These are phyloP conservation scores for Oldenlandia corymbosa DNA, from an alignment of 257 asterid species.

Conservation along the genomic window DNA sequence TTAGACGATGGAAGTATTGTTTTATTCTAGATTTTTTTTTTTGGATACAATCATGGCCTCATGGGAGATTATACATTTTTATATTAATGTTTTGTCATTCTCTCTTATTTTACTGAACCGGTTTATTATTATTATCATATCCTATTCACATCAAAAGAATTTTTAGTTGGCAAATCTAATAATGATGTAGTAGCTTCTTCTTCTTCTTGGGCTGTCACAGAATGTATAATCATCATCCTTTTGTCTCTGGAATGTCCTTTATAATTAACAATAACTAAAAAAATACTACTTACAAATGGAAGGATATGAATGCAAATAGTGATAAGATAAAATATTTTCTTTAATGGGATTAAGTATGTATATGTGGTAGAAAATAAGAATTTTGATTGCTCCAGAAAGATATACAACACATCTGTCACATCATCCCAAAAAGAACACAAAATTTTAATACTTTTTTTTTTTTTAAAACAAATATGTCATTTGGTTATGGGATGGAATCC, in stretches of 20 bases:
- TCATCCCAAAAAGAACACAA: background rate
- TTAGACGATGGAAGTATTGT: too few species aligned
- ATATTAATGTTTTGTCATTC: background rate
- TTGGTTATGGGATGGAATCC: constrained; percentile 14
- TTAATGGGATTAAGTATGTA: background rate
- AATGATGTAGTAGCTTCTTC: background rate
- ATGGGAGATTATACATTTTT: too few species aligned
- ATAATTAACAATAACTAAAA: too few species aligned
- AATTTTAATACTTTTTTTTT: too few species aligned
- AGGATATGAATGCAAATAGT: too few species aligned
- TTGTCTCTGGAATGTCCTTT: constrained; percentile 1
- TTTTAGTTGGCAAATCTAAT: constrained; percentile 15
- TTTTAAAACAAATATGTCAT: background rate
- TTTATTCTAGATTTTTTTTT: too few species aligned
- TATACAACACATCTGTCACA: constrained; percentile 8
- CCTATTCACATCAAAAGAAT: constrained; percentile 10
- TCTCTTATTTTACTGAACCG: constrained; percentile 2
- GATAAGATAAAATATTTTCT: background rate
- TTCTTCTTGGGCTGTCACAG: background rate
- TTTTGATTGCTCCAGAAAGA: background rate
- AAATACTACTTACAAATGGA: too few species aligned
- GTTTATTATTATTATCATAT: background rate
- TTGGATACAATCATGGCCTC: too few species aligned
- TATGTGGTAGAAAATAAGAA: background rate
- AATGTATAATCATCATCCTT: background rate